Evolutionary conservation across 2,329 filamentous ascomycete species (phyloP), one percentile per base, ranked within the genome.

Genomic region (Rhinocladiella similis): DNA sequence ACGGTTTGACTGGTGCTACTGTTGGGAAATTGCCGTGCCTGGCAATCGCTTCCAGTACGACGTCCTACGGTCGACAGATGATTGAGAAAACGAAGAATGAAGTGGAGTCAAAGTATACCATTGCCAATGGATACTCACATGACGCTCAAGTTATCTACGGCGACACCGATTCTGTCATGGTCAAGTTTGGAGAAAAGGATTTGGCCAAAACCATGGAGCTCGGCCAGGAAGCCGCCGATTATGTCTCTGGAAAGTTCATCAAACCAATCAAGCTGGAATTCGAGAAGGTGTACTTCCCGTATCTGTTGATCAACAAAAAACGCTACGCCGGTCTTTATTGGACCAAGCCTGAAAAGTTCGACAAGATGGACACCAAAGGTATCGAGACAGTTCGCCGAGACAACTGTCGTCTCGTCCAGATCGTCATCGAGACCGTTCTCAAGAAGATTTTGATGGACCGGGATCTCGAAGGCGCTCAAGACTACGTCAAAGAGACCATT

Each of bases 301-400:
- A 99, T 70, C 81, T 99, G 33, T 82, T 99, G 50, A 99, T 99
- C 85, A 99, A 99, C 85, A 99, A 99, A 80, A 99, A 99, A 80
- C 89, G 94, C 62, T 99, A 99, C 68, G 94, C 94, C 7, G 94
- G 94, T n/a, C 76, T 99, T 29, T 97, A 91, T 76, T 99, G 92
- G 92, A 99, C 94, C 4, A 94, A 89, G 64, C 85, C 93, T 0
- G 84, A 93, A 41, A 97, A 96, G 74, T 94, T 89, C 72, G 95
- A 99, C 82, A 99, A 97, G 80, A 99, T 99, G 95, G 94, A 99
- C 74, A 97, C 91, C 58, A 99, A 99, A 73, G 94, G 94, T 80
- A 97, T 99, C 64, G 94, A 99, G 75, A 99, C 94, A 3, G 95
- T 99, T 46, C 88, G 94, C 65, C 83, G 94, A 81, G 94, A 99